Percentiles rank a stretch among this genome's conserved stretches.
Evolutionary conservation across 257 asterid species (phyloP).

Genomic region (Echites panduratus): DNA sequence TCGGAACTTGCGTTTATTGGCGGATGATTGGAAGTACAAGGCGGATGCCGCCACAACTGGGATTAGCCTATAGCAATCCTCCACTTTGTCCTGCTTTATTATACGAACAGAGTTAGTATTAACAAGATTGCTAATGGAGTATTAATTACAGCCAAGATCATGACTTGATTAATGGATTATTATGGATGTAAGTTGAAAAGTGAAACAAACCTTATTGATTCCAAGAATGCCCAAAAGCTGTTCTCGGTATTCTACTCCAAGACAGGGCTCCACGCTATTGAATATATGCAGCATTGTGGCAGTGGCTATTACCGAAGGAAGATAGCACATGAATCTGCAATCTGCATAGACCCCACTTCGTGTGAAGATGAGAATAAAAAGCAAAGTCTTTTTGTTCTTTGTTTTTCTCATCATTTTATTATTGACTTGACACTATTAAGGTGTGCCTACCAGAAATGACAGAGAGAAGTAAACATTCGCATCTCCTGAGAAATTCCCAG

Average conservation of each 20-base stretch:
- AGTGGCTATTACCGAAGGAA: conserved; percentile 79
- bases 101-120: not conserved
- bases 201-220: conserved; percentile 47
- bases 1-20: conserved; percentile 49
- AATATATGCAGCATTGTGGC: conserved; percentile 70
- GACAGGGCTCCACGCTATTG: conserved; percentile 45
- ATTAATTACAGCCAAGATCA: not conserved
- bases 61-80: conserved; percentile 48
- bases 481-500: conserved; percentile 39
- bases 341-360: conserved; percentile 35
- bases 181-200: not conserved
- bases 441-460: conserved; percentile 35
- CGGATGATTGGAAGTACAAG: conserved; percentile 23
- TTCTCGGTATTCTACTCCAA: conserved; percentile 46
- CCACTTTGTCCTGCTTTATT: conserved; percentile 56
- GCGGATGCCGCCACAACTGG: conserved; percentile 48
- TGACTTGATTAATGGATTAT: not conserved
- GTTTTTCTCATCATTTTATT: not conserved
- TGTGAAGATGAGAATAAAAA: not conserved
- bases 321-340: conserved; percentile 50
- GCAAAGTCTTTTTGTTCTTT: not conserved
- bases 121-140: not conserved
- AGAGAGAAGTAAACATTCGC: conserved; percentile 44
- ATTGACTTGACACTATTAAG: not conserved
- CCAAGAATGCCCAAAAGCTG: conserved; percentile 61